Conservation (phyloP, 2,329 filamentous ascomycete genomes). For the Aspergillus ochraceus region DNA sequence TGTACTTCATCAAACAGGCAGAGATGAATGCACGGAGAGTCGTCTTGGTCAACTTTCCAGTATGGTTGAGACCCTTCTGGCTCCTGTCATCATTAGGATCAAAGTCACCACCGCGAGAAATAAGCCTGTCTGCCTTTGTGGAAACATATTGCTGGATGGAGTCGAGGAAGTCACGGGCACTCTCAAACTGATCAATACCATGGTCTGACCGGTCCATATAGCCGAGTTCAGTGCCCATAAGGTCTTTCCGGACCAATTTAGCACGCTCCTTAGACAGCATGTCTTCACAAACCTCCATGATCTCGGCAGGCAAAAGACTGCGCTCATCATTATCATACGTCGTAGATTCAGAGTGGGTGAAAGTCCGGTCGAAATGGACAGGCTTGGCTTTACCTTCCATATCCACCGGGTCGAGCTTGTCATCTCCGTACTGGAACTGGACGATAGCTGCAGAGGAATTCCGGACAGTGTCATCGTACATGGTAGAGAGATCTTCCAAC, state of each 20-base stretch:
- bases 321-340: slow-evolving; percentile 78
- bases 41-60: slow-evolving; percentile 76
- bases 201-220: slow-evolving; percentile 71
- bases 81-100: slow-evolving; percentile 30
- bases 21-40: slow-evolving; percentile 76
- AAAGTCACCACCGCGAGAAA: slow-evolving; percentile 33
- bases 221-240: slow-evolving; percentile 62
- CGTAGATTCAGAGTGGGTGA: slow-evolving; percentile 72
- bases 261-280: slow-evolving; percentile 68
- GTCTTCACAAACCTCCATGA: slow-evolving; percentile 66
- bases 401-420: slow-evolving; percentile 91
- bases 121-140: slow-evolving; percentile 62
- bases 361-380: slow-evolving; percentile 89
- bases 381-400: slow-evolving; percentile 95
- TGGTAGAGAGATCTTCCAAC: slow-evolving; percentile 86
- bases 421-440: slow-evolving; percentile 96
- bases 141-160: slow-evolving; percentile 73
- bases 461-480: slow-evolving; percentile 92
- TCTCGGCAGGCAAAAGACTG: slow-evolving; percentile 72
- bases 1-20: slow-evolving; percentile 85
- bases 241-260: slow-evolving; percentile 62
- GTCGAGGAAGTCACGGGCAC: slow-evolving; percentile 76
- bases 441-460: slow-evolving; percentile 87
- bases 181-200: slow-evolving; percentile 74
- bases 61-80: slow-evolving; percentile 58